Evolutionary conservation across 495 filamentous ascomycete species (phyloP), one percentile per base, ranked within the genome.

Genomic region (Xanthoparmelia taractica): DNA sequence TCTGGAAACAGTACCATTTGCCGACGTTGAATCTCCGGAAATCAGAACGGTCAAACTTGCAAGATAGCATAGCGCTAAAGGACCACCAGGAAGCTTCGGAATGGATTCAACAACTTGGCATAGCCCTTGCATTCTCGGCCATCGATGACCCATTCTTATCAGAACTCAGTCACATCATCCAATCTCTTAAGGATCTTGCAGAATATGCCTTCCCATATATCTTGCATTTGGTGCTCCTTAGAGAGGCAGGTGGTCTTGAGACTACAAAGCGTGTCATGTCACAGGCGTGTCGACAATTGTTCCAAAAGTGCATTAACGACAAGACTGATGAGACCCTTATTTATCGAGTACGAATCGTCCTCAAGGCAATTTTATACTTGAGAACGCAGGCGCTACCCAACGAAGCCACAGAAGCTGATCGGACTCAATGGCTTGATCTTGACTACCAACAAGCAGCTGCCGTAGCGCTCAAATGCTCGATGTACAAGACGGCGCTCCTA

Each of bases 311-410:
- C 58, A 62, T 61, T 63, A 72, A 25, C 57, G 57, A 54, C 58
- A 58, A 60, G 55, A 52, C 27, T 52, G 48, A 52, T 18, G 74
- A 75, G 27, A 67, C 67, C 7, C 79, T 72, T 5, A 71, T 77
- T 31, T 72, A 79, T 10, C 80, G 84, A 71, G 74, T 80, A 37
- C 77, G 77, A 27, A 75, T 91, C 61, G 79, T 97, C 1, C 80
- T 97, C 41, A 87, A 87, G 60, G 85, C 86, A 17, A 81, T 97
- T 58, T 77, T 97, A n/a, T 97, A 96, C 69, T 79, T 98, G 45
- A 85, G 91, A 29, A 90, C 88, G 11, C 92, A 94, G 70, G 81
- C 79, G n/a, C 68, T 84, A n/a, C 85, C 85, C 3, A 75, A 82
- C 8, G 95, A 98, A 72, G 72, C 74, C 3, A 94, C 90, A 0